Base-by-base conservation (phyloP, 805 yeast species). In the Pichia rugopelliculosa region DNA sequence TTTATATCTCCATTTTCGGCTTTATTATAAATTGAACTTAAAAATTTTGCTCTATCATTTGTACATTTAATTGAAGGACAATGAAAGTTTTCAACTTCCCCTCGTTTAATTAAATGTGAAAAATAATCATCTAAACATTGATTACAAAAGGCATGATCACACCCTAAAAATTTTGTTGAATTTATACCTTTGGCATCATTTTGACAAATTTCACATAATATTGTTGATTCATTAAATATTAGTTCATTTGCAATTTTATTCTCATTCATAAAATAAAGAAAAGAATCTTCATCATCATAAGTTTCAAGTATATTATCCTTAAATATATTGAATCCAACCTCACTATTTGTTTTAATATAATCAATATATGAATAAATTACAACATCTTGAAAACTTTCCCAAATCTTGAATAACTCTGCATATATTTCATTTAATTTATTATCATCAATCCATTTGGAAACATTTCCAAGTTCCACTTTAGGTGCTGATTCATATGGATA, bases 1-100 rank as follows among this genome's bases (percentile, higher is more conserved):
- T 63, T 57, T 1, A 42, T 50, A 0, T 43, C 24, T 11, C 43
- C 42, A 17, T 38, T 41, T 39, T 48, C 52, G 7, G 52, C 45
- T 21, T 39, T 12, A 38, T 46, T n/a, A 34, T 36, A 13, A n/a
- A 44, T 3, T 53, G 51, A 20, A 49, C 44, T 30, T 56, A 57
- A 24, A 49, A 53, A 11, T 36, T 33, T 46, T 60, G 66, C 26
- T 20, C 36, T 6, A 13, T 12, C 12, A 36, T 50, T 45, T 4
- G 76, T 71, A 47, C 79, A 75, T 36, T 68, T 71, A 53, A 73
- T 75, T 41, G 77, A 72, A 1, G 86, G 85, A 54, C 87, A 81
- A 57, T 79, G 80, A 2, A 81, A 64, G 41, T 66, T 72, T 17
- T 70, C 70, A 5, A 77, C 67, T 33, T 74, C 75, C 4, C 82